phyloP scores from a whole-genome alignment of 148 eudicot species.

The Vaccinium macrocarpon region DNA sequence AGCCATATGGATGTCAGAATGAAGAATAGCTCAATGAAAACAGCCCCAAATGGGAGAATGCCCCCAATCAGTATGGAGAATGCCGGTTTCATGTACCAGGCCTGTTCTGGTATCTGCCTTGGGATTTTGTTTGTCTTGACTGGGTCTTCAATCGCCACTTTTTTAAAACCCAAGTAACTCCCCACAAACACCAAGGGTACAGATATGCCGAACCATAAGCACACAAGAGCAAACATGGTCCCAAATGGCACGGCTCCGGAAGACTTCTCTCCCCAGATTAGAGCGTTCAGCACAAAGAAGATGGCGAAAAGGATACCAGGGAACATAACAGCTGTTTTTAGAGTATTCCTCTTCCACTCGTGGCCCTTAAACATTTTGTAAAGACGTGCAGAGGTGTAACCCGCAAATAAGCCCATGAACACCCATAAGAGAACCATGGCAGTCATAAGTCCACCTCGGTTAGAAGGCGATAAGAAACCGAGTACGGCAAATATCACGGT shows the following conservation, averaged over 20 bases:
- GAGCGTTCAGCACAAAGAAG: slow-evolving; percentile 37
- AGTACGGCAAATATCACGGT: slow-evolving; percentile 43
- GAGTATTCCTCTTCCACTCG: slow-evolving; percentile 33
- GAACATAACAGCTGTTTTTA: slow-evolving; percentile 37
- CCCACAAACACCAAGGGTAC: slow-evolving; percentile 44
- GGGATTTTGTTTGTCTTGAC: slow-evolving; percentile 43
- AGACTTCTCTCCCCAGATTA: slow-evolving; percentile 41
- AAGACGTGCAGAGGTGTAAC: slow-evolving; percentile 35
- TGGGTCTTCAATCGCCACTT: slow-evolving; percentile 30
- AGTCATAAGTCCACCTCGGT: slow-evolving; percentile 47
- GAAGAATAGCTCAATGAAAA: slow-evolving; percentile 43
- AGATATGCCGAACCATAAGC: slow-evolving; percentile 38
- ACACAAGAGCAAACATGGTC: slow-evolving; percentile 38
- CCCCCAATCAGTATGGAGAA: slow-evolving; percentile 42
- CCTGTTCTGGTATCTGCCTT: slow-evolving; percentile 37
- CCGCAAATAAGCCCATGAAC: slow-evolving; percentile 45
- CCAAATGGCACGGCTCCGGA: slow-evolving; percentile 42
- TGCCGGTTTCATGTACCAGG: slow-evolving; percentile 39
- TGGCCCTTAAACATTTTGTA: slow-evolving; percentile 38
- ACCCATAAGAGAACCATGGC: slow-evolving; percentile 52
- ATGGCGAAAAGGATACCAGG: slow-evolving; percentile 29
- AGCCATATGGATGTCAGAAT: slow-evolving; percentile 44
- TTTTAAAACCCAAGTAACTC: slow-evolving; percentile 37
- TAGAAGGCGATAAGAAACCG: slow-evolving; percentile 47
- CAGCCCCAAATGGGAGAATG: slow-evolving; percentile 45